Evolutionary conservation across 805 yeast genomes (phyloP).

Genomic region (Teunomyces gatunensis): DNA sequence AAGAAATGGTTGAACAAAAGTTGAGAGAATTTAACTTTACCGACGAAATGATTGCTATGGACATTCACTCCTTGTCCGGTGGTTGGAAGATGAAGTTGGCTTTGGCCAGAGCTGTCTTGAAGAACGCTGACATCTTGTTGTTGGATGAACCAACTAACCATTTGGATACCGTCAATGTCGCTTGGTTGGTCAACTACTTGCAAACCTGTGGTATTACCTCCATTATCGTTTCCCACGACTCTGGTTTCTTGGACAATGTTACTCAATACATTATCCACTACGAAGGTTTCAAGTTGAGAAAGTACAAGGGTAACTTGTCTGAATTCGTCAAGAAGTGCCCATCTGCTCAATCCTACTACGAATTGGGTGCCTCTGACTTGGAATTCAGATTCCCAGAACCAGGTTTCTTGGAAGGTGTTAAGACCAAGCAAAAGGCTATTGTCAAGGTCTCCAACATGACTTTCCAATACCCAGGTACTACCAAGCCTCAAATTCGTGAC

Average conservation of each 20-base stretch:
- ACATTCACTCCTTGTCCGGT: slow-evolving; percentile 96
- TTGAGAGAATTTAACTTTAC: slow-evolving; percentile 90
- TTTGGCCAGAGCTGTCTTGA: slow-evolving; percentile 97
- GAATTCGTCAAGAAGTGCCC: slow-evolving; percentile 99
- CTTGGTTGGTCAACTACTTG: slow-evolving; percentile 99
- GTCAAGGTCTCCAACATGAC: slow-evolving; percentile 96
- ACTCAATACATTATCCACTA: slow-evolving; percentile 98
- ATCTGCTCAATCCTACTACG: slow-evolving; percentile 97
- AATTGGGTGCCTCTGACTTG: slow-evolving; percentile 95
- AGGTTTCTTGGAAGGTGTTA: slow-evolving; percentile 99
- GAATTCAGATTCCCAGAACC: slow-evolving; percentile 99
- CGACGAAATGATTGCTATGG: slow-evolving; percentile 89
- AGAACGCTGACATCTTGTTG: slow-evolving; percentile 95
- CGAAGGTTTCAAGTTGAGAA: slow-evolving; percentile 99
- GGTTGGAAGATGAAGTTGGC: slow-evolving; percentile 99
- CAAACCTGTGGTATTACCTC: slow-evolving; percentile 98
- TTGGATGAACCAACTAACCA: slow-evolving; percentile 99
- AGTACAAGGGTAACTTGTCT: slow-evolving; percentile 99
- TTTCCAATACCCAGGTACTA: slow-evolving; percentile 99
- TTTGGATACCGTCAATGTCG: slow-evolving; percentile 99
- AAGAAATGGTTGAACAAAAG: slow-evolving; percentile 68
- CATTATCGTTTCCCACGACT: slow-evolving; percentile 98
- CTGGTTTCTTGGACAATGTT: slow-evolving; percentile 98
- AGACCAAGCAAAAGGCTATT: slow-evolving; percentile 99
- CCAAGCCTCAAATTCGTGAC: slow-evolving; percentile 89